Evolutionary conservation across 208 protist genomes (phyloP).

Genomic region (Leishmania lainsoni): DNA sequence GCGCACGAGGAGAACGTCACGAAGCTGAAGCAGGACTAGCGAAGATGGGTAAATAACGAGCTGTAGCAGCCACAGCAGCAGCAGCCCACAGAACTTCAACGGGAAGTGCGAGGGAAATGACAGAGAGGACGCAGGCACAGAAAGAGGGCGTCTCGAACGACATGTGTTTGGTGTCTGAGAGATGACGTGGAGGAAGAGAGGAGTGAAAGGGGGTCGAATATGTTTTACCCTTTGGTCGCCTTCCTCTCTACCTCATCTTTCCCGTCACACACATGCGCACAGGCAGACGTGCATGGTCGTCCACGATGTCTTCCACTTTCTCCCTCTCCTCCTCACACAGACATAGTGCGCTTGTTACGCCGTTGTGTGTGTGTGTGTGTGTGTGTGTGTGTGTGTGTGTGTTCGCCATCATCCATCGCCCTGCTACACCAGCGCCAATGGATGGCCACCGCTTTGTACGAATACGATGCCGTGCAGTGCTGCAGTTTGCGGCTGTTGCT

Average conservation of each 20-base stretch:
- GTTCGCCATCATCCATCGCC: not conserved
- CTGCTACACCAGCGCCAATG: too few relatives aligned
- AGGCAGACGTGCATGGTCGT: not conserved
- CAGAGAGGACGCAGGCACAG: not conserved
- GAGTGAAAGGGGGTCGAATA: not conserved
- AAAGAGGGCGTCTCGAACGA: not conserved
- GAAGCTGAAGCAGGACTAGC: constrained; percentile 37
- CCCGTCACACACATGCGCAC: not conserved
- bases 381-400: too few relatives aligned
- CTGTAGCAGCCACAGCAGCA: not conserved
- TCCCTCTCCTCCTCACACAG: not conserved
- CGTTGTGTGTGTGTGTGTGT: not conserved
- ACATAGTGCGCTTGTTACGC: not conserved
- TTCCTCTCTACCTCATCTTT: not conserved
- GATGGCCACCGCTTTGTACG: too few relatives aligned
- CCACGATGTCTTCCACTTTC: not conserved
- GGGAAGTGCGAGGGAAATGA: not conserved
- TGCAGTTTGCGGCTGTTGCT: not conserved
- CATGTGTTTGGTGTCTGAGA: too few relatives aligned
- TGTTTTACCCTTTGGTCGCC: not conserved
- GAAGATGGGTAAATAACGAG: not conserved
- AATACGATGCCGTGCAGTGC: too few relatives aligned
- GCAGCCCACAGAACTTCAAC: not conserved
- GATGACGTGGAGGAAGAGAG: not conserved
- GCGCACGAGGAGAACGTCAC: not conserved